Conservation (phyloP, 176 grass and related monocot genomes). For the Avena insularis region DNA sequence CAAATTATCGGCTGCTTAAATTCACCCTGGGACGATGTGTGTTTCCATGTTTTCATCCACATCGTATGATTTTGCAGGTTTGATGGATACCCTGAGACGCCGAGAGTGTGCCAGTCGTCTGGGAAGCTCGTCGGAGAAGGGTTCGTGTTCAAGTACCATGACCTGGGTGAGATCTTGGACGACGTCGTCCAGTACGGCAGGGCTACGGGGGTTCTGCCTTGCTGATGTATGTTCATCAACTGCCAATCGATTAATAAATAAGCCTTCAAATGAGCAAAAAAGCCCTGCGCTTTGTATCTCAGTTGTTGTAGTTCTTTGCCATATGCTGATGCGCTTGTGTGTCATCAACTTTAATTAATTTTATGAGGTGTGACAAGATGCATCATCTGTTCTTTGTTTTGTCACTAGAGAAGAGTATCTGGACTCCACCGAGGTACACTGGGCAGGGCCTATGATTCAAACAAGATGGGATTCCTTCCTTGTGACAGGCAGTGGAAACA, state of each 20-base stretch:
- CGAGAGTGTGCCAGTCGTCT: constrained; percentile 18
- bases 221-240: not conserved
- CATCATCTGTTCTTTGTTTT: too few relatives aligned
- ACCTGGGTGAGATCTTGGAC: constrained; percentile 27
- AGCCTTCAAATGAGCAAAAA: not conserved
- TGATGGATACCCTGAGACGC: not conserved
- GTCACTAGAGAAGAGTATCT: too few relatives aligned
- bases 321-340: too few relatives aligned
- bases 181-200: constrained; percentile 38
- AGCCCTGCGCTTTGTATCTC: not conserved
- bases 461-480: too few relatives aligned
- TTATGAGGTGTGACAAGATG: too few relatives aligned
- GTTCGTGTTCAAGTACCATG: constrained; percentile 35
- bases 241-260: not conserved
- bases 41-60: not conserved
- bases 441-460: too few relatives aligned
- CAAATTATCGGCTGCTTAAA: not conserved
- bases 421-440: too few relatives aligned
- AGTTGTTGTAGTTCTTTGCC: too few relatives aligned
- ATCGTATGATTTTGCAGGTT: not conserved
- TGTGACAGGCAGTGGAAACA: too few relatives aligned
- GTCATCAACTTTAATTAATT: too few relatives aligned
- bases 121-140: constrained; percentile 43
- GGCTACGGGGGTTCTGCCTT: not conserved
- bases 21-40: not conserved